A percentile compares a stretch with the other conserved stretches of the same genome.
Evolutionary conservation across 202 grass and related monocot species (phyloP).

Genomic region (Zoysia matrella): DNA sequence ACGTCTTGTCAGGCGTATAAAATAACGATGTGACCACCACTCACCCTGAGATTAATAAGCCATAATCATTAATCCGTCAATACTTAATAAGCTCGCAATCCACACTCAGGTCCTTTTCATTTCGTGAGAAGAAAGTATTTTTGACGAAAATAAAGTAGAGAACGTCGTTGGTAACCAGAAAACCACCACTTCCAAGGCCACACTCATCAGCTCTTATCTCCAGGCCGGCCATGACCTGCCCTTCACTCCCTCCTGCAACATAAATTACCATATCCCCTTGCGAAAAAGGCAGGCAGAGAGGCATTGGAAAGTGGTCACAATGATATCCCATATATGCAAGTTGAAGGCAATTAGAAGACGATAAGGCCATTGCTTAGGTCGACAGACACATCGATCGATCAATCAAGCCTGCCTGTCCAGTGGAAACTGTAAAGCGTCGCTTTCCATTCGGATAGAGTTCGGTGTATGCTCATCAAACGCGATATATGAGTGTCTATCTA

Average conservation of each 20-base stretch:
- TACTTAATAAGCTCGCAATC: neutral
- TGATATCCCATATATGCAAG: constrained; percentile 30
- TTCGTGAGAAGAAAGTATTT: constrained; percentile 11
- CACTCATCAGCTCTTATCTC: constrained; percentile 36
- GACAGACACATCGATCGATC: constrained; percentile 10
- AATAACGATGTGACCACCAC: too few species aligned
- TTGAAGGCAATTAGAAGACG: constrained; percentile 28
- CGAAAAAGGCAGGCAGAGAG: constrained; percentile 28
- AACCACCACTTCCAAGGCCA: constrained; percentile 36
- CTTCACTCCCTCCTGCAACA: constrained; percentile 2
- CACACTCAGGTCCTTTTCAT: neutral
- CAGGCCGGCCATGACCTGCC: constrained; percentile 2
- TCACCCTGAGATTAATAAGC: neutral
- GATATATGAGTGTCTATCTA: too few species aligned
- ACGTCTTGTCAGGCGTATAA: too few species aligned
- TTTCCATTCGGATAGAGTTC: constrained; percentile 53
- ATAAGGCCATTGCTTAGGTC: constrained; percentile 38
- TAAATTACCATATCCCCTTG: constrained; percentile 49
- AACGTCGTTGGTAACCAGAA: constrained; percentile 11
- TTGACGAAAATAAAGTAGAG: constrained; percentile 12
- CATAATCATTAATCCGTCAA: neutral
- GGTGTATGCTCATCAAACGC: constrained; percentile 2
- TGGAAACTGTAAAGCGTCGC: constrained; percentile 42
- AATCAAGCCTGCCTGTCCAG: neutral
- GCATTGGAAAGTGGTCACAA: constrained; percentile 34